A percentile compares a stretch with the other conserved stretches of the same genome.
Conservation (phyloP, 768 basidiomycete species). For the Trametes meyenii region DNA sequence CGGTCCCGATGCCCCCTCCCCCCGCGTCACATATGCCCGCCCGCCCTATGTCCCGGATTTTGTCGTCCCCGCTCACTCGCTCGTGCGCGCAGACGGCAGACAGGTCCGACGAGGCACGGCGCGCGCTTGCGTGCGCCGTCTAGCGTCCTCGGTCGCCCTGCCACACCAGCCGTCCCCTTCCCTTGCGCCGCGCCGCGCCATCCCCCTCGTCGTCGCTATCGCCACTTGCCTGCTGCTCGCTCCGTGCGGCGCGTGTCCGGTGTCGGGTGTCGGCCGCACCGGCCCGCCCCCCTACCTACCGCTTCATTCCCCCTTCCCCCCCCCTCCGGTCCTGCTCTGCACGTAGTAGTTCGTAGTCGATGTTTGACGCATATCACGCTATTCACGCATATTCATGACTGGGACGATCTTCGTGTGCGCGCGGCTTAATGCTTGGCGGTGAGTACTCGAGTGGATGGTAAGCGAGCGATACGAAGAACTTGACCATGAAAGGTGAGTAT, state of each 20-base stretch:
- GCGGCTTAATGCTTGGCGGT: no score
- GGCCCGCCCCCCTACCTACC: neutral
- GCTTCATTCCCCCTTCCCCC: no score
- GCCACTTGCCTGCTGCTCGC: no score
- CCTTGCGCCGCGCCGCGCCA: neutral
- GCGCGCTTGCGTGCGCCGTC: constrained; percentile 22
- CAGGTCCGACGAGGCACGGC: constrained; percentile 11
- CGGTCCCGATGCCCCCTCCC: constrained; percentile 9
- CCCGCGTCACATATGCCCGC: constrained; percentile 15
- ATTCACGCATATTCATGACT: constrained; percentile 25
- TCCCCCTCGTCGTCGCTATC: constrained; percentile 4
- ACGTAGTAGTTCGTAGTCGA: constrained; percentile 21
- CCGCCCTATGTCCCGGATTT: constrained; percentile 27
- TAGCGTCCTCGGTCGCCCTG: constrained; percentile 3
- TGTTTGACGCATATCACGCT: constrained; percentile 25
- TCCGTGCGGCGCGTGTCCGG: no score
- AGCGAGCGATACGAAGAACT: no score
- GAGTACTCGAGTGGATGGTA: no score
- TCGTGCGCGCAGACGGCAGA: constrained; percentile 1
- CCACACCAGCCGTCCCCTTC: neutral
- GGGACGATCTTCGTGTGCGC: neutral
- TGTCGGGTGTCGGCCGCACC: constrained; percentile 12
- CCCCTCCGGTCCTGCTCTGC: neutral
- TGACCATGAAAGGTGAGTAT: no score
- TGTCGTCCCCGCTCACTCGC: constrained; percentile 16